Evolutionary conservation across 345 rosid species (phyloP).

Genomic region (Kernera saxatilis): DNA sequence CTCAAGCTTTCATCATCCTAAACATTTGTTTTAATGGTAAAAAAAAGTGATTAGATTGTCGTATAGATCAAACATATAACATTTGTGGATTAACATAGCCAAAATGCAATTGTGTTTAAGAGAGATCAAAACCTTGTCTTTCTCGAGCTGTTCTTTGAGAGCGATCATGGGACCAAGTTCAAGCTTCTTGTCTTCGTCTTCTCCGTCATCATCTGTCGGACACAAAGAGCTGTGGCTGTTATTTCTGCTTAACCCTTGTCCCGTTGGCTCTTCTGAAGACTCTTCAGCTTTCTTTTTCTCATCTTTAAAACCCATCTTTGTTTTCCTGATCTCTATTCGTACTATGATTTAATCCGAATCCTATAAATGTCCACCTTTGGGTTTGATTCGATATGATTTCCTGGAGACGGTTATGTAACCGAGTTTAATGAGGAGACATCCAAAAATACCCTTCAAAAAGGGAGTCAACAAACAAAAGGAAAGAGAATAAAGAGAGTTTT

Average conservation of each 20-base stretch:
- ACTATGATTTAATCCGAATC: neutral
- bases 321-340: slow-evolving; percentile 1
- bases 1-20: slow-evolving; percentile 82
- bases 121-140: slow-evolving; percentile 25
- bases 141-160: slow-evolving; percentile 40
- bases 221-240: slow-evolving; percentile 30
- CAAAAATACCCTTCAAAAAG: neutral
- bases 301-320: slow-evolving; percentile 26
- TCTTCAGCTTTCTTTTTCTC: slow-evolving; percentile 15
- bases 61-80: neutral
- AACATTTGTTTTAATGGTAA: neutral
- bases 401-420: slow-evolving; percentile 14
- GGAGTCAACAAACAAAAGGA: neutral
- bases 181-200: slow-evolving; percentile 20
- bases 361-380: neutral
- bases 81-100: neutral
- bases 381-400: neutral
- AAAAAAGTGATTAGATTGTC: neutral
- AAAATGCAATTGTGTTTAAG: neutral
- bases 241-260: slow-evolving; percentile 21
- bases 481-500: neutral
- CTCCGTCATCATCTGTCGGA: slow-evolving; percentile 33
- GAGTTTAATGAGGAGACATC: slow-evolving; percentile 4
- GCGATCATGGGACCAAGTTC: slow-evolving; percentile 38
- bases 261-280: slow-evolving; percentile 16